phyloP scores from a whole-genome alignment of 306 rosid species.

The Vigna hirtella region DNA sequence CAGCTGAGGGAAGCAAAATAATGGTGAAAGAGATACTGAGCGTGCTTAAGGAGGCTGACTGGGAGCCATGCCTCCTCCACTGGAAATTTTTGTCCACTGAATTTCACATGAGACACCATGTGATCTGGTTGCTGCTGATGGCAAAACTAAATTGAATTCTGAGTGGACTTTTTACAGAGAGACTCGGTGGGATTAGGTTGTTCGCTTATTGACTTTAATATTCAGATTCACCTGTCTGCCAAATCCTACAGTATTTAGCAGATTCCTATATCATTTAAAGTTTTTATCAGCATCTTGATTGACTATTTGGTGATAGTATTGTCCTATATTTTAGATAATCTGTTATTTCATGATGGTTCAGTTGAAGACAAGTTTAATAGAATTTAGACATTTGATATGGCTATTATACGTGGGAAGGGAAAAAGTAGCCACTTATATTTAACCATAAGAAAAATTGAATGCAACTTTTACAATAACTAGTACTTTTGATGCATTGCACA shows the following conservation, averaged over 20 bases:
- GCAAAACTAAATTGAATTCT: conserved; percentile 72
- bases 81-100: conserved; percentile 87
- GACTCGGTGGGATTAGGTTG: conserved; percentile 69
- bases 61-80: conserved; percentile 89
- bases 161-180: conserved; percentile 86
- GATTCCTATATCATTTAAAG: neutral
- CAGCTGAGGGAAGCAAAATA: conserved; percentile 89
- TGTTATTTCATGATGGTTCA: conserved; percentile 16
- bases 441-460: neutral
- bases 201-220: conserved; percentile 4
- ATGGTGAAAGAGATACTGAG: conserved; percentile 80
- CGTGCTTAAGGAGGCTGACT: conserved; percentile 80
- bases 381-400: neutral
- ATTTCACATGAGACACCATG: conserved; percentile 80
- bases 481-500: neutral
- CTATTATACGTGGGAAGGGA: neutral
- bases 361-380: conserved; percentile 3
- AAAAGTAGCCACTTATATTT: no score
- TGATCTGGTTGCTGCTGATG: conserved; percentile 92
- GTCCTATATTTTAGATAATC: conserved; percentile 15
- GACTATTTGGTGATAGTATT: conserved; percentile 35
- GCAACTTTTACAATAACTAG: neutral
- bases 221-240: conserved; percentile 8
- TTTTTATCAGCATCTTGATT: conserved; percentile 21
- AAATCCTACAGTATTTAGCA: neutral